These are phyloP conservation scores for Zasmidium citrigriseum DNA, from an alignment of 2,329 filamentous ascomycete genomes.

Conservation along the genomic window DNA sequence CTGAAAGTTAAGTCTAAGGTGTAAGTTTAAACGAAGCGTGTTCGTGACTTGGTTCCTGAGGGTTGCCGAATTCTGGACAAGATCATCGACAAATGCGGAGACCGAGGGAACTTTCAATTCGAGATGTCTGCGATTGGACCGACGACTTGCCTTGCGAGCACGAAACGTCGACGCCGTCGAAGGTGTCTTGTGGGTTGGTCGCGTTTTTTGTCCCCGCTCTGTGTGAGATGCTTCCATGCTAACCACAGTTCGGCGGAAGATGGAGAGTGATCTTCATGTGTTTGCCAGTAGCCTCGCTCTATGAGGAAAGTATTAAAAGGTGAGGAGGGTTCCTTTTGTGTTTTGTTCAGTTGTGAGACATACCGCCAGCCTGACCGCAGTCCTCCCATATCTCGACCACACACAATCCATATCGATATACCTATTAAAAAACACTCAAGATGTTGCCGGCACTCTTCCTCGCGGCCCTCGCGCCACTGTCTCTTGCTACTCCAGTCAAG, in stretches of 20 bases:
- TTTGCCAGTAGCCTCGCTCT: neutral
- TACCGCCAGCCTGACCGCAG: too few relatives aligned
- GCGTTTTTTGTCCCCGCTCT: neutral
- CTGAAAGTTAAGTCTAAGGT: neutral
- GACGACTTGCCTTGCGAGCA: neutral
- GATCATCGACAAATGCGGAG: neutral
- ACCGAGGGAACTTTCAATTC: neutral
- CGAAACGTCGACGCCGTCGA: neutral
- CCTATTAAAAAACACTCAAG: neutral
- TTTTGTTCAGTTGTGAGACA: neutral
- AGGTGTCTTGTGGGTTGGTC: neutral
- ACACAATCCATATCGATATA: neutral
- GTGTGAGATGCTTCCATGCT: neutral
- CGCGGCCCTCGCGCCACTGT: neutral
- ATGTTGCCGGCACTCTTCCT: conserved; percentile 4
- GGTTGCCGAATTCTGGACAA: neutral
- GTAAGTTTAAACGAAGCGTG: neutral
- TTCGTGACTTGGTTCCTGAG: too few relatives aligned
- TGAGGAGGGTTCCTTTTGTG: neutral
- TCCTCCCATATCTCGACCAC: neutral
- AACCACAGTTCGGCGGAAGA: neutral
- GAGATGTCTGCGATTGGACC: neutral
- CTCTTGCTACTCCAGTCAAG: conserved; percentile 8
- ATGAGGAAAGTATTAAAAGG: neutral
- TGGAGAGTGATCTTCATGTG: neutral